phyloP scores from a whole-genome alignment of 2,329 filamentous ascomycete genomes.

The Verticillium tricorpus region DNA sequence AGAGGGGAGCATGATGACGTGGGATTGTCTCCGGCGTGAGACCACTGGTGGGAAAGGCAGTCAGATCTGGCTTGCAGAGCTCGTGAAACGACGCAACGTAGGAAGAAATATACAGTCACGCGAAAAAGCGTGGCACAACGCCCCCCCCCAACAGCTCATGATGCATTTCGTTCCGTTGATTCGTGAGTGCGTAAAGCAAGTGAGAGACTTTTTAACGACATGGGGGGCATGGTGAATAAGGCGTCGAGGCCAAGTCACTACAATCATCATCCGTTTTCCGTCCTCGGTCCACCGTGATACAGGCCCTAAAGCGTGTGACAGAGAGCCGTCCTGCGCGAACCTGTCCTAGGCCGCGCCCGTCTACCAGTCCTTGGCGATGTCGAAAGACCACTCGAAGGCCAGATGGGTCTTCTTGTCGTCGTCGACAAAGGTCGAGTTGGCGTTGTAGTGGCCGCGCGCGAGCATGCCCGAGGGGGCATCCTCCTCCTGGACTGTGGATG shows the following conservation, averaged over 20 bases:
- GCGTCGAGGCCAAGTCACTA: not conserved
- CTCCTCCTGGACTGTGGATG: slow-evolving; percentile 72
- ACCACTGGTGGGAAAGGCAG: not conserved
- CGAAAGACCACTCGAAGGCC: slow-evolving; percentile 92
- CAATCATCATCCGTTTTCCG: not conserved
- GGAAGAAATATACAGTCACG: not conserved
- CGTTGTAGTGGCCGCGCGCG: slow-evolving; percentile 84
- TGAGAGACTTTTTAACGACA: not conserved
- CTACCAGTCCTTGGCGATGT: slow-evolving; percentile 96
- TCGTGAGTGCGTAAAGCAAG: not conserved
- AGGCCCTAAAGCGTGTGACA: too few species aligned
- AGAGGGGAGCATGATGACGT: not conserved
- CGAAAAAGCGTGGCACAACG: not conserved
- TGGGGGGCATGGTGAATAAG: not conserved
- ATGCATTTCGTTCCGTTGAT: not conserved
- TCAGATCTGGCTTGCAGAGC: not conserved
- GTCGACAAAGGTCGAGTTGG: slow-evolving; percentile 85
- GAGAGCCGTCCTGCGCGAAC: too few species aligned
- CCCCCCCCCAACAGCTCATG: not conserved
- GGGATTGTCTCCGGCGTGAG: not conserved
- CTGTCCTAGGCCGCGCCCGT: not conserved
- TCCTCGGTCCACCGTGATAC: not conserved
- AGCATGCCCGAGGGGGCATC: slow-evolving; percentile 91
- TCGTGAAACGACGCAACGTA: not conserved
- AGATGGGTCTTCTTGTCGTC: slow-evolving; percentile 91